Conservation (phyloP, 768 basidiomycete species). For the Pisolithus microcarpus region DNA sequence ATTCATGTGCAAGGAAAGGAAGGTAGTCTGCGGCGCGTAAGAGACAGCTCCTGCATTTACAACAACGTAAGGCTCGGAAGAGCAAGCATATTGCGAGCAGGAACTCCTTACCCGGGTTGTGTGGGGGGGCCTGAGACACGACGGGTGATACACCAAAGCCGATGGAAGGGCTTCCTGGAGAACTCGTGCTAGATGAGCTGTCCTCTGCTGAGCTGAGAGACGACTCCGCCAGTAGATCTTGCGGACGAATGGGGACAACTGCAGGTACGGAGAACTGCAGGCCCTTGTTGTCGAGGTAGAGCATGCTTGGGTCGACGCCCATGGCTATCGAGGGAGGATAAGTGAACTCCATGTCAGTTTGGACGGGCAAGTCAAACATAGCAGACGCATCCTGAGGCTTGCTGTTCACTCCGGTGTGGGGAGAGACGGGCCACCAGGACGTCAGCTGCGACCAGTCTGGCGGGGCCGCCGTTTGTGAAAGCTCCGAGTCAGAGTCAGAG, state of each 20-base stretch:
- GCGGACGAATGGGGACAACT: conserved; percentile 19
- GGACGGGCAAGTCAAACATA: conserved; percentile 34
- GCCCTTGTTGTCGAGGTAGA: conserved; percentile 34
- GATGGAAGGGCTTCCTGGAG: conserved; percentile 25
- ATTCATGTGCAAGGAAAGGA: conserved; percentile 31
- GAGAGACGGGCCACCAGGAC: conserved; percentile 33
- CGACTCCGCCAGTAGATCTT: conserved; percentile 21
- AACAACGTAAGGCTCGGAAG: conserved; percentile 6
- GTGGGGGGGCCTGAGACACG: conserved; percentile 14
- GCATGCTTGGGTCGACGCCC: conserved; percentile 60
- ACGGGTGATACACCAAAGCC: conserved; percentile 24
- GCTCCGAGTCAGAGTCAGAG: conserved; percentile 27
- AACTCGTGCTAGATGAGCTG: conserved; percentile 15
- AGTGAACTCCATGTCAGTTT: conserved; percentile 59
- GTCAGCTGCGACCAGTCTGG: conserved; percentile 53
- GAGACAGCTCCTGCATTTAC: conserved; percentile 18
- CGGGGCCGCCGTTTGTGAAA: conserved; percentile 22
- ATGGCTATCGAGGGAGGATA: conserved; percentile 36
- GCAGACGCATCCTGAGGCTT: conserved; percentile 34
- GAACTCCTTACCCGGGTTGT: conserved; percentile 11
- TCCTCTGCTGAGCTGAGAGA: conserved; percentile 30
- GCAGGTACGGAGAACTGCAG: conserved; percentile 2
- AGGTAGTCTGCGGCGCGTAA: conserved; percentile 21
- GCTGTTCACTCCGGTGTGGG: conserved; percentile 8
- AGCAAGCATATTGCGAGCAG: not conserved